These are phyloP conservation scores for Rasamsonia emersonii DNA, from an alignment of 2,329 filamentous ascomycete genomes.

Conservation along the genomic window DNA sequence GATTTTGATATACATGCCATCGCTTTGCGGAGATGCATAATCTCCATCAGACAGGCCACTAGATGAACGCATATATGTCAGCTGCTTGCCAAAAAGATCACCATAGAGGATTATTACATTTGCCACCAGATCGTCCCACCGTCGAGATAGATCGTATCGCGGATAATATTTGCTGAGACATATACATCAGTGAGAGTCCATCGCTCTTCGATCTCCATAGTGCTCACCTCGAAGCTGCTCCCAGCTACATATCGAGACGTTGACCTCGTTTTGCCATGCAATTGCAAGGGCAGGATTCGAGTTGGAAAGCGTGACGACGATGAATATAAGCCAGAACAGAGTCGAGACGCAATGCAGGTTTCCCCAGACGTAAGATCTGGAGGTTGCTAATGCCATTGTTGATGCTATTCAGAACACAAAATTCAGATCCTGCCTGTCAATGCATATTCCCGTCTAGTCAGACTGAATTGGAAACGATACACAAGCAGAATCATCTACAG, in stretches of 20 bases:
- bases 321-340: not conserved
- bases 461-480: too few species aligned
- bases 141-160: conserved; percentile 58
- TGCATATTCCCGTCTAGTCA: too few species aligned
- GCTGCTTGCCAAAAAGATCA: conserved; percentile 3
- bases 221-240: conserved; percentile 28
- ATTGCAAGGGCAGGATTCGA: not conserved
- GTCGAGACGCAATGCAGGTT: too few species aligned
- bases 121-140: conserved; percentile 52
- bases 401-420: too few species aligned
- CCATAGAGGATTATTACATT: conserved; percentile 19
- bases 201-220: too few species aligned
- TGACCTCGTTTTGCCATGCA: conserved; percentile 39
- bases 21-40: conserved; percentile 16
- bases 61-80: too few species aligned
- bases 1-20: conserved; percentile 33
- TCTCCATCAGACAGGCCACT: conserved; percentile 40
- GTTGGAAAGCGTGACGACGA: not conserved
- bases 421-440: too few species aligned
- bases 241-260: conserved; percentile 55
- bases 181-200: too few species aligned
- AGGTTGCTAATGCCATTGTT: too few species aligned
- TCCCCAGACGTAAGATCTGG: too few species aligned
- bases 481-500: too few species aligned
- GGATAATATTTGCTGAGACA: conserved; percentile 51